phyloP scores from a whole-genome alignment of 2,329 filamentous ascomycete species.

The Metarhizium guizhouense region DNA sequence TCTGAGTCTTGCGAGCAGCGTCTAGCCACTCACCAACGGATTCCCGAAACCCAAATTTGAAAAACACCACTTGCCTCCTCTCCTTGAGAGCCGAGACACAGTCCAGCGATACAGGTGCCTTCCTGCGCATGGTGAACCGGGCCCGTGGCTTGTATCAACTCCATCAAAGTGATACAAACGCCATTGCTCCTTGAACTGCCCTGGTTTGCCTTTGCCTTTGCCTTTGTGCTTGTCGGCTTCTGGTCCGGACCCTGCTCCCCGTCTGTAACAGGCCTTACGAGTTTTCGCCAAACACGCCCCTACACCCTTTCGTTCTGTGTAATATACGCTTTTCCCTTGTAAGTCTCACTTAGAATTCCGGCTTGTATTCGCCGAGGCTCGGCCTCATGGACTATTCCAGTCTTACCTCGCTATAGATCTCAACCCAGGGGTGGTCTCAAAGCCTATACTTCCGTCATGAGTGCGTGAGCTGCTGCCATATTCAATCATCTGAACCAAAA shows the following conservation, averaged over 20 bases:
- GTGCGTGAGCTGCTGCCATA: neutral
- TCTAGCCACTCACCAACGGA: neutral
- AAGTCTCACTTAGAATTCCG: constrained; percentile 1
- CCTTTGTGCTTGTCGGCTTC: neutral
- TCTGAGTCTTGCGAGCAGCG: neutral
- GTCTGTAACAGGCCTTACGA: neutral
- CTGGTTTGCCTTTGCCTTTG: neutral
- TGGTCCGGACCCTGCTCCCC: neutral
- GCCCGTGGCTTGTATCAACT: neutral
- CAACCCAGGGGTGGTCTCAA: neutral
- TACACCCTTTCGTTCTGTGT: constrained; percentile 2
- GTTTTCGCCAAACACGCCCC: constrained; percentile 2
- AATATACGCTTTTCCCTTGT: neutral
- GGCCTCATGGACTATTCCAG: constrained; percentile 1
- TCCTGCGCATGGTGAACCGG: neutral
- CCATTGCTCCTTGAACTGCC: neutral
- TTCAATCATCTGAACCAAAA: neutral
- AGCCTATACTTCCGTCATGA: neutral
- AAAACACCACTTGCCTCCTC: neutral
- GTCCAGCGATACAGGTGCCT: neutral
- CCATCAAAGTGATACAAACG: neutral
- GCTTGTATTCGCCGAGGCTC: constrained; percentile 11
- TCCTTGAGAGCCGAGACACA: neutral
- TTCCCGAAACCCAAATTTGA: neutral
- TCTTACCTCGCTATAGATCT: neutral